Evolutionary conservation across 2,329 filamentous ascomycete genomes (phyloP).

Genomic region (Pseudogymnoascus sp.): DNA sequence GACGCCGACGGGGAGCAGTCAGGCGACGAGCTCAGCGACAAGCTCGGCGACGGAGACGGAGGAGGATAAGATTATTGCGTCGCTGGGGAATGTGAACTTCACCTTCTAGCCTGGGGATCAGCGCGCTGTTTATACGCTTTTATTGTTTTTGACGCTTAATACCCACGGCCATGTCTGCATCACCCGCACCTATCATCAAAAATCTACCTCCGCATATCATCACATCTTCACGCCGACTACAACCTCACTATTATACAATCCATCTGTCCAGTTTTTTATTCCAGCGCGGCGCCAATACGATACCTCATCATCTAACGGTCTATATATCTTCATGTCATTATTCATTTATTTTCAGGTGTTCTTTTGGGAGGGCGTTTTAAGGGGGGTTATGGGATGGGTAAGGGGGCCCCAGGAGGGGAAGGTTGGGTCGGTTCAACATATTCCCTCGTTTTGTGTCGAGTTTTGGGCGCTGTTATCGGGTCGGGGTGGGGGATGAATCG

Average conservation of each 20-base stretch:
- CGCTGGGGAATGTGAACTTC: slow-evolving; percentile 55
- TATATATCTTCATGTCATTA: slow-evolving; percentile 1
- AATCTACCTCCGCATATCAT: not conserved
- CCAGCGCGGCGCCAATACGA: slow-evolving; percentile 5
- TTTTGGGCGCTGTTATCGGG: not conserved
- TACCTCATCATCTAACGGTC: slow-evolving; percentile 8
- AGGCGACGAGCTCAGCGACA: slow-evolving; percentile 29
- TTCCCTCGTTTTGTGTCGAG: not conserved
- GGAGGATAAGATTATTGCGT: slow-evolving; percentile 47
- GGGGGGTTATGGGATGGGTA: not conserved
- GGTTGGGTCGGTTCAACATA: not conserved
- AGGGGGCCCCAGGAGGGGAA: not conserved
- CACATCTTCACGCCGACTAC: not conserved
- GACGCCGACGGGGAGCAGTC: slow-evolving; percentile 24
- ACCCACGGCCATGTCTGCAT: not conserved
- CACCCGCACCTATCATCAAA: not conserved
- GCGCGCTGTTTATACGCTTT: slow-evolving; percentile 4
- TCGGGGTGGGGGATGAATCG: not conserved
- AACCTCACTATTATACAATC: not conserved
- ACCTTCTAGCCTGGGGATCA: slow-evolving; percentile 43
- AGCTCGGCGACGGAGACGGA: slow-evolving; percentile 32
- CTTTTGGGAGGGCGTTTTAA: not conserved
- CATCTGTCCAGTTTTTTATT: slow-evolving; percentile 4
- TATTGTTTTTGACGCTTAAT: not conserved
- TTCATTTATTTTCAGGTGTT: not conserved